Conservation (phyloP, 495 filamentous ascomycete genomes). For the Rhizodiscina lignyota region DNA sequence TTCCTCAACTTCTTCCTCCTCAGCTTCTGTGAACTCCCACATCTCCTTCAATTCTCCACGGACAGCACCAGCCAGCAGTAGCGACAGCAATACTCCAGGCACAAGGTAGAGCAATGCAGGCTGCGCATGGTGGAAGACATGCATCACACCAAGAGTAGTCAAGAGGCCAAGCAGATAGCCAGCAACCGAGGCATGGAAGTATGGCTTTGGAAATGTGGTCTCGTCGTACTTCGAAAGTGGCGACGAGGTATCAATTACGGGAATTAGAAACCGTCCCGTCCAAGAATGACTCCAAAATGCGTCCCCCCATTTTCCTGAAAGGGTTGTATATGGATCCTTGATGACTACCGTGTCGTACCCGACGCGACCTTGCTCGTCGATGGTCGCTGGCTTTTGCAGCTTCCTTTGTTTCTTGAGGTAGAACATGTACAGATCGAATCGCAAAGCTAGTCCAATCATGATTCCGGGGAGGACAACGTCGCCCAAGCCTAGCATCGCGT, state of each 20-base stretch:
- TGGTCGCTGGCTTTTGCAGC: constrained; percentile 4
- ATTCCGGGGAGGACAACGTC: constrained; percentile 93
- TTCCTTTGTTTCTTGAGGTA: constrained; percentile 43
- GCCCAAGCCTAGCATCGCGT: constrained; percentile 82
- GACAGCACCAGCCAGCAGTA: constrained; percentile 65
- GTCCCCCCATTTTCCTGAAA: constrained; percentile 64
- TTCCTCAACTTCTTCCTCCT: constrained; percentile 23
- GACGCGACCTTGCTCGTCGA: not conserved
- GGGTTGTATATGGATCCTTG: constrained; percentile 41
- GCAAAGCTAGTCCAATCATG: constrained; percentile 71
- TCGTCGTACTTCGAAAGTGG: constrained; percentile 14
- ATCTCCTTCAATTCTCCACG: constrained; percentile 55
- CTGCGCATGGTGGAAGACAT: constrained; percentile 65
- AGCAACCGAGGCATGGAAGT: constrained; percentile 63
- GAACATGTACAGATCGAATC: constrained; percentile 76
- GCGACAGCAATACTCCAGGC: constrained; percentile 55
- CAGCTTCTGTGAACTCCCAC: constrained; percentile 68
- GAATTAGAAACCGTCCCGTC: constrained; percentile 8
- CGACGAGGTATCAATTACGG: not conserved
- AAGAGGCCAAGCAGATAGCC: constrained; percentile 76
- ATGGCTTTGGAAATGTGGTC: constrained; percentile 56
- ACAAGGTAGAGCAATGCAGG: constrained; percentile 90
- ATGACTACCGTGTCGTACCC: constrained; percentile 5
- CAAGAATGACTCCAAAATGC: constrained; percentile 53
- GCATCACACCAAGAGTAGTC: constrained; percentile 57